Base-by-base conservation (phyloP, 495 filamentous ascomycete genomes). In the Tuber microsphaerosporum region DNA sequence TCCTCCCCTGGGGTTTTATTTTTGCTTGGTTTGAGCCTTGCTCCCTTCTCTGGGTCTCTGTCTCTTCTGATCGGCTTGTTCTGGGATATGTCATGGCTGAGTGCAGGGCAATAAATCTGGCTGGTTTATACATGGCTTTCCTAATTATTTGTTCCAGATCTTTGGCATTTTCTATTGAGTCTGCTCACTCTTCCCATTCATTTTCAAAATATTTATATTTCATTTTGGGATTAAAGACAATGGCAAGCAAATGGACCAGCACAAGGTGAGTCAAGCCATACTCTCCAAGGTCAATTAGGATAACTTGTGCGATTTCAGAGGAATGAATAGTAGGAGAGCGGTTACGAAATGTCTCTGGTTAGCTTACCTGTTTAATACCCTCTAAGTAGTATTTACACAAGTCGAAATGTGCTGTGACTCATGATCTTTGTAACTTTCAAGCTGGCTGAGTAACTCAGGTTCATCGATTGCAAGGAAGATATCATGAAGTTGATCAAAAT, bases 401-500 rank as follows among this genome's bases (percentile, higher is more conserved):
- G 46, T 51, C 7, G 6, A 20, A 9, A 51, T 9, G n/a, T 51
- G 8, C 6, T 22, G 2, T 51, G 2, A 22, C 1, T 22, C 46
- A 2, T 51, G 46, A 51, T n/a, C 46, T n/a, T 1, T 20, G 5
- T 7, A 51, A 6, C 7, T 2, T 19, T 51, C 46, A 4, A 51
- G 22, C 5, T 51, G 46, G 20, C 1, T 9, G 6, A 51, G 22
- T 9, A 51, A 7, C 8, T 51, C 20, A 0, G n/a, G n/a, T n/a
- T n/a, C n/a, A n/a, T 51, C 46, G 20, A n/a, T 51, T 0, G 46
- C 20, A n/a, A 20, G 20, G 3, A 51, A 73, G 16, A 78, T 75
- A 4, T 78, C 45, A 9, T 69, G 56, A 14, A 78, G 16, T 8
- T 44, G 43, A 12, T 74, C 74, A 69, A 39, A 69, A 42, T 69